Percentiles rank a stretch among this genome's conserved stretches.
phyloP scores from a whole-genome alignment of 306 rosid genomes.

The Boehmeria nivea region DNA sequence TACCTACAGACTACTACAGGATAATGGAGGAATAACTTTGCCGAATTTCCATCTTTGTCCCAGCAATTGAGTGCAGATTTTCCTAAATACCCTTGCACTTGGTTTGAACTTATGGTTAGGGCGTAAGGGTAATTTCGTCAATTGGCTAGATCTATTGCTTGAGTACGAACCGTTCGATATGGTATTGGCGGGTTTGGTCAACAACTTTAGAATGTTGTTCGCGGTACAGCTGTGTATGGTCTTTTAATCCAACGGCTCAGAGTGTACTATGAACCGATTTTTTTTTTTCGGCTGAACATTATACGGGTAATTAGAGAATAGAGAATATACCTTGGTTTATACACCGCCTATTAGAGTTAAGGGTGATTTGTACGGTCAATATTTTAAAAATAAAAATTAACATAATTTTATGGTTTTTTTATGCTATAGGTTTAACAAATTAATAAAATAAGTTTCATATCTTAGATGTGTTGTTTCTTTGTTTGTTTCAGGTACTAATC shows the following conservation, averaged over 20 bases:
- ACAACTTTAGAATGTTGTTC: conserved; percentile 16
- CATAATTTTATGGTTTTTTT: too few species aligned
- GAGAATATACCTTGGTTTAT: too few species aligned
- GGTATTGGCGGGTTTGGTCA: conserved; percentile 42
- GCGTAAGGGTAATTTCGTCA: conserved; percentile 22
- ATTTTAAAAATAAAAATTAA: too few species aligned
- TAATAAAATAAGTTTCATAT: too few species aligned
- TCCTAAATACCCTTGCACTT: conserved; percentile 13
- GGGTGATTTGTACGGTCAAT: too few species aligned
- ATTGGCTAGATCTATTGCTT: not conserved
- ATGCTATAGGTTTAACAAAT: too few species aligned
- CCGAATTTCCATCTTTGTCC: not conserved
- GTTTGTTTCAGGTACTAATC: too few species aligned
- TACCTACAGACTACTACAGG: not conserved
- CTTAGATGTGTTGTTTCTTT: too few species aligned
- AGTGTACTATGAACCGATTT: not conserved
- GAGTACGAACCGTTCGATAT: conserved; percentile 31
- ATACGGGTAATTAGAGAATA: too few species aligned
- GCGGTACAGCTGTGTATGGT: not conserved
- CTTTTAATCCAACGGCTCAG: conserved; percentile 14
- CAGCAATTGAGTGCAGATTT: conserved; percentile 2
- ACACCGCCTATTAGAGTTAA: too few species aligned
- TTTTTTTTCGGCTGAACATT: not conserved
- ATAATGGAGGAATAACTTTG: conserved; percentile 9
- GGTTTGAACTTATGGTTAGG: too few species aligned